Percentiles rank a stretch among this genome's conserved stretches.
phyloP scores from a whole-genome alignment of 2,329 filamentous ascomycete genomes.

The Triangularia setosa region DNA sequence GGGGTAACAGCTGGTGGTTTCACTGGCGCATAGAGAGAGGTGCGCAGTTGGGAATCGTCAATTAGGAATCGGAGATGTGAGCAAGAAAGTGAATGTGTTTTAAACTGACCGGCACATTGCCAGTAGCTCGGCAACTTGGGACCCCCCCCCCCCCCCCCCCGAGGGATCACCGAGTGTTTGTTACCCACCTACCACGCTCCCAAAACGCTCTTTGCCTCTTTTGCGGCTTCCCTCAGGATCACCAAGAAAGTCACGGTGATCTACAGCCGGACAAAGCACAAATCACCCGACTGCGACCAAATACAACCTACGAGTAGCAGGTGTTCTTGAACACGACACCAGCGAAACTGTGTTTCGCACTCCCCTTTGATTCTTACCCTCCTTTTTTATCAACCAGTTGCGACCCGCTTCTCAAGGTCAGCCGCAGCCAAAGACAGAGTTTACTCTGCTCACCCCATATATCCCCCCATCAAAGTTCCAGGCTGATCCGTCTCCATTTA shows the following conservation, averaged over 20 bases:
- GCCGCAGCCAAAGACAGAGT: constrained; percentile 1
- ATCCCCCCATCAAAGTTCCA: neutral
- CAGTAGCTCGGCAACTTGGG: neutral
- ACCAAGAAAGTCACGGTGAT: neutral
- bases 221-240: neutral
- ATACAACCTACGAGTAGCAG: neutral
- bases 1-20: neutral
- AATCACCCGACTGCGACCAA: too few species aligned
- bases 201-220: neutral
- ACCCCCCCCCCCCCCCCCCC: too few species aligned
- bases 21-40: neutral
- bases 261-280: too few species aligned
- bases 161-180: neutral
- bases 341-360: constrained; percentile 17
- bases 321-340: neutral
- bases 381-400: neutral
- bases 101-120: neutral
- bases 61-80: neutral
- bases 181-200: neutral
- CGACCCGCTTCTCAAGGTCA: constrained; percentile 8
- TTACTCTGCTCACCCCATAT: neutral
- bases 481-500: neutral
- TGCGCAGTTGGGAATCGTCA: neutral
- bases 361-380: constrained; percentile 5
- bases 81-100: neutral